Base-by-base conservation (phyloP, 2,329 filamentous ascomycete genomes). In the Venturiaceae sp. region DNA sequence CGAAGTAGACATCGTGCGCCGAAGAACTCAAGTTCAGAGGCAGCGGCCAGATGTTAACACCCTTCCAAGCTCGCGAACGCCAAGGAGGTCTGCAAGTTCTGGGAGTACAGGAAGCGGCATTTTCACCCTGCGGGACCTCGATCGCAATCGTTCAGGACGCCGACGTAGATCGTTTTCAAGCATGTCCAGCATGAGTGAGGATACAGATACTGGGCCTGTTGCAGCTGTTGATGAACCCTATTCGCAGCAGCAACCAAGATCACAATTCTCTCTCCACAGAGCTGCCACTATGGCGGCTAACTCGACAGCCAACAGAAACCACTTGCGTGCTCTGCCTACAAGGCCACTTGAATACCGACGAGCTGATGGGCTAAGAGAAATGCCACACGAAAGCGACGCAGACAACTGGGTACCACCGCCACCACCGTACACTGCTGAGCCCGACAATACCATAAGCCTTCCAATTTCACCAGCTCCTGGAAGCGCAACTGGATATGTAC, bases 351-450 rank as follows among this genome's bases (percentile, higher is more conserved):
- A 85, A 64, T 88, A 87, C 67, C 81, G 84, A 47, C 81, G 86
- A 50, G 85, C 86, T 14, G 85, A 89, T 70, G 84, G 85, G 6
- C 79, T 85, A 44, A 77, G 82, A 44, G 86, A 92, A 65, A 80
- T 90, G 64, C 89, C 89, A 3, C 88, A 94, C 69, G 89, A 94
- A 71, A 92, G 88, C 62, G 89, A 94, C 68, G 88, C 89, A 3
- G 90, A 94, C 66, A 90, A 92, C 65, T 95, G 90, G 90, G 87
- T 91, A 4, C 88, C 89, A 5, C 90, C 90, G 5, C 90, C 90
- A 8, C 90, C 90, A 3, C 88, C 88, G 1, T 95, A 95, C 65
- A 83, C 84, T 41, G 81, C 83, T 58, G 84, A 87, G 0, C 71
- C 73, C n/a, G 68, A 75, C 30, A 58, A 58, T 34, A 46, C 44